Percentiles rank a stretch among this genome's conserved stretches.
phyloP scores from a whole-genome alignment of 23 red algal genomes.

The Gracilariopsis chorda region DNA sequence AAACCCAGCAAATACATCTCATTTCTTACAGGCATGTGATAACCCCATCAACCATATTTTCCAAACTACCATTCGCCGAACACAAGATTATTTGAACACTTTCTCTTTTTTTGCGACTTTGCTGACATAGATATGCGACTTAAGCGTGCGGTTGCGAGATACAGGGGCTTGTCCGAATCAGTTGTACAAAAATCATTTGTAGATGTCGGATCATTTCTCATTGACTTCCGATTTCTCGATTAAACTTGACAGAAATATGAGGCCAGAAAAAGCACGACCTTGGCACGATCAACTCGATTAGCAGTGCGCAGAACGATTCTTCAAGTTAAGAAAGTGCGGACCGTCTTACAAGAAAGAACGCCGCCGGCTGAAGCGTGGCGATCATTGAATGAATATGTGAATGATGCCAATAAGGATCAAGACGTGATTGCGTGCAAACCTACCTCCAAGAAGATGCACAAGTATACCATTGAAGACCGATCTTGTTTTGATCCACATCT shows the following conservation, averaged over 20 bases:
- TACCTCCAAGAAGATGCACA: no score
- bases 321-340: no score
- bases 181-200: not conserved
- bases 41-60: not conserved
- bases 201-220: not conserved
- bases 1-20: not conserved
- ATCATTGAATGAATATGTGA: no score
- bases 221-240: conserved; percentile 13
- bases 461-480: no score
- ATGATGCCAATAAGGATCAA: no score
- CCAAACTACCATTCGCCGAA: not conserved
- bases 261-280: no score
- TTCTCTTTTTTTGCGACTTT: not conserved
- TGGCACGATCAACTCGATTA: no score
- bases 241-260: not conserved
- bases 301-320: no score
- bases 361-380: no score
- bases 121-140: not conserved
- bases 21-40: not conserved
- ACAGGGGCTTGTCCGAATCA: not conserved
- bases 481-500: no score
- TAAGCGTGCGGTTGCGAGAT: not conserved
- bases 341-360: no score
- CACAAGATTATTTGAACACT: not conserved
- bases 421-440: no score